These are phyloP conservation scores for Ramularia endophylla DNA, from an alignment of 2,329 filamentous ascomycete genomes.

Conservation along the genomic window DNA sequence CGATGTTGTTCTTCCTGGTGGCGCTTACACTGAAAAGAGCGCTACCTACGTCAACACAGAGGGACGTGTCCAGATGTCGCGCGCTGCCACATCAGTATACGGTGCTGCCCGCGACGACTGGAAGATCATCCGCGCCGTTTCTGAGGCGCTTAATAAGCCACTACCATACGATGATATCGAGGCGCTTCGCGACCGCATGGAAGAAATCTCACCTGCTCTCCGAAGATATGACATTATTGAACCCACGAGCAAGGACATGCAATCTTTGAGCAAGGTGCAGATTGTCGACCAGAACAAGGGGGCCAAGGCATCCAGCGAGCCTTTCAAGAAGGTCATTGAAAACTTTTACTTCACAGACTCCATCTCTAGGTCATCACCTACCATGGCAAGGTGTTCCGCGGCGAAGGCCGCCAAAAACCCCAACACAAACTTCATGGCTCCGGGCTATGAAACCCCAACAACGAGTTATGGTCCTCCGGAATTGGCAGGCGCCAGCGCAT, in stretches of 20 bases:
- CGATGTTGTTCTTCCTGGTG: constrained; percentile 87
- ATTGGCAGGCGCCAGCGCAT: constrained; percentile 21
- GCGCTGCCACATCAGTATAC: constrained; percentile 79
- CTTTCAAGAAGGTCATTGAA: constrained; percentile 79
- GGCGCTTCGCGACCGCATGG: constrained; percentile 84
- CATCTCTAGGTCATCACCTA: constrained; percentile 94
- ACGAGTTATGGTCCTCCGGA: constrained; percentile 34
- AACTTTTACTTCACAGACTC: constrained; percentile 99
- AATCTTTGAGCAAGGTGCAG: constrained; percentile 81
- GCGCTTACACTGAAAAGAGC: constrained; percentile 94
- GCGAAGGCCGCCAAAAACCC: constrained; percentile 64
- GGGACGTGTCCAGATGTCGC: constrained; percentile 89
- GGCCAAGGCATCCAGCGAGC: constrained; percentile 61
- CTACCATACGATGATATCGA: constrained; percentile 93
- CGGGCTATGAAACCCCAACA: constrained; percentile 33
- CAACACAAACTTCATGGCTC: constrained; percentile 47
- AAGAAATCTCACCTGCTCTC: constrained; percentile 86
- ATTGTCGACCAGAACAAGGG: constrained; percentile 96
- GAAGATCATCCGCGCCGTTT: constrained; percentile 94
- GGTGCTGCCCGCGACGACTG: constrained; percentile 92
- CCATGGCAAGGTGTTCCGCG: constrained; percentile 95
- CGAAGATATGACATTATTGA: constrained; percentile 89
- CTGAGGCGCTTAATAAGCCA: constrained; percentile 81
- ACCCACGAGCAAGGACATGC: constrained; percentile 53
- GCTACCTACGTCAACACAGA: constrained; percentile 98